Percentiles rank a stretch among this genome's conserved stretches.
Conservation (phyloP, 2,329 filamentous ascomycete genomes). For the Ophiostoma quercus region DNA sequence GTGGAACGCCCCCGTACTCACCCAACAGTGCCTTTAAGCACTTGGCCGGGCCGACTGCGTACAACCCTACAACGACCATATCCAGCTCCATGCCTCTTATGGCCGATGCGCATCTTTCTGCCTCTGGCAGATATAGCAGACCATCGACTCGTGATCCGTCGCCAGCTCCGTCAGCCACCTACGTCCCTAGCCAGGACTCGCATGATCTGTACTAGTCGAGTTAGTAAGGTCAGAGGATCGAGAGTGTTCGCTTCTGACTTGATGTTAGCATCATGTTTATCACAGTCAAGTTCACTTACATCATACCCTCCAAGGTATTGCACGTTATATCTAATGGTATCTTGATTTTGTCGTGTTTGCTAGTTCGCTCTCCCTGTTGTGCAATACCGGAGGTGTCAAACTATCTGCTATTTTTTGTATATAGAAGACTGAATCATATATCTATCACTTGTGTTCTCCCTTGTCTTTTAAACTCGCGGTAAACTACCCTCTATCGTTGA, state of each 20-base stretch:
- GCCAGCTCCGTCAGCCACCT: slow-evolving; percentile 15
- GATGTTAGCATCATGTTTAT: neutral
- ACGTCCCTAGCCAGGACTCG: slow-evolving; percentile 7
- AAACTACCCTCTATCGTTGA: neutral
- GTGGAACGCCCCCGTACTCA: neutral
- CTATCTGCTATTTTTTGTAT: neutral
- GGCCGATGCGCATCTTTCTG: neutral
- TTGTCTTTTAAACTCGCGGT: neutral
- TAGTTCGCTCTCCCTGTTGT: neutral
- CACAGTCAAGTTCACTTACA: neutral
- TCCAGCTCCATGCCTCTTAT: slow-evolving; percentile 6
- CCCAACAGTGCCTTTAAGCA: neutral
- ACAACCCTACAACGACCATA: neutral
- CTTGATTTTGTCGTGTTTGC: neutral
- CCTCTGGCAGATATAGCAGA: neutral
- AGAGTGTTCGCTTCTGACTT: neutral
- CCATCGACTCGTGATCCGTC: slow-evolving; percentile 12
- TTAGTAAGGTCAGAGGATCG: neutral
- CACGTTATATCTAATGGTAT: neutral
- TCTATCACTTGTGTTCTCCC: too few relatives aligned
- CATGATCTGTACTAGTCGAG: neutral
- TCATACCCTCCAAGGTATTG: neutral
- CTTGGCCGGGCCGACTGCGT: neutral
- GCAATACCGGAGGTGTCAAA: neutral
- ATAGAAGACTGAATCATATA: neutral